Conservation (phyloP, 2,329 filamentous ascomycete genomes). For the Claviceps citrina region DNA sequence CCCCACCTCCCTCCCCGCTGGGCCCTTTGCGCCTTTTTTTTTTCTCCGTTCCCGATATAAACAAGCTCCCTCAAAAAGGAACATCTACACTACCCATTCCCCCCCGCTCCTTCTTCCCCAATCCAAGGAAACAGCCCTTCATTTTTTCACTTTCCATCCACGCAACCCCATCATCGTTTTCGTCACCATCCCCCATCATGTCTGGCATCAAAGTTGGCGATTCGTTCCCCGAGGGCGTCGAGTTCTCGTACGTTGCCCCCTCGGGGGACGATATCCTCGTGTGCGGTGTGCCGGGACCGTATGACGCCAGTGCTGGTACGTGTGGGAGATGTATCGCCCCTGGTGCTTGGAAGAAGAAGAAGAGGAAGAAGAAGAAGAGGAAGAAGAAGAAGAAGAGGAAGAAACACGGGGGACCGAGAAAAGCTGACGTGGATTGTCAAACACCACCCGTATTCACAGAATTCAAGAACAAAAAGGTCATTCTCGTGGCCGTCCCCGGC, state of each 20-base stretch:
- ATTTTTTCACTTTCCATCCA: not conserved
- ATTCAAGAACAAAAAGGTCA: constrained; percentile 40
- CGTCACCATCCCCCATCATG: too few species aligned
- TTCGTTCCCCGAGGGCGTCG: constrained; percentile 63
- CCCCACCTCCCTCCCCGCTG: too few species aligned
- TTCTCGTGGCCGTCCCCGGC: constrained; percentile 43
- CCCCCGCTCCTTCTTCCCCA: too few species aligned
- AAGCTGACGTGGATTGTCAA: constrained; percentile 4
- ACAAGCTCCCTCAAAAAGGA: too few species aligned
- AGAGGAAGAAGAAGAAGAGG: not conserved
- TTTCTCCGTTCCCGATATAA: too few species aligned
- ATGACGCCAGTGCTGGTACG: constrained; percentile 61
- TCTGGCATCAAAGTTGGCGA: constrained; percentile 65
- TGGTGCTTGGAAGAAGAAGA: not conserved
- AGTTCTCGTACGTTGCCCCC: constrained; percentile 75
- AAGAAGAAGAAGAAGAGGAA: not conserved
- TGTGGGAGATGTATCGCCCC: constrained; percentile 1
- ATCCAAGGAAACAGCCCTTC: not conserved
- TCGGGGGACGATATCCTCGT: constrained; percentile 54
- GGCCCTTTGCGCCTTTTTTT: too few species aligned
- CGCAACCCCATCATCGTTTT: not conserved
- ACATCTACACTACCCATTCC: too few species aligned
- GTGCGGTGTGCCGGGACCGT: constrained; percentile 65
- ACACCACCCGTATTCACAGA: constrained; percentile 20
- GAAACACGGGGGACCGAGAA: too few species aligned